These are phyloP conservation scores for Oehlia diaphana DNA, from an alignment of 192 early-diverging fungal species.

Conservation along the genomic window DNA sequence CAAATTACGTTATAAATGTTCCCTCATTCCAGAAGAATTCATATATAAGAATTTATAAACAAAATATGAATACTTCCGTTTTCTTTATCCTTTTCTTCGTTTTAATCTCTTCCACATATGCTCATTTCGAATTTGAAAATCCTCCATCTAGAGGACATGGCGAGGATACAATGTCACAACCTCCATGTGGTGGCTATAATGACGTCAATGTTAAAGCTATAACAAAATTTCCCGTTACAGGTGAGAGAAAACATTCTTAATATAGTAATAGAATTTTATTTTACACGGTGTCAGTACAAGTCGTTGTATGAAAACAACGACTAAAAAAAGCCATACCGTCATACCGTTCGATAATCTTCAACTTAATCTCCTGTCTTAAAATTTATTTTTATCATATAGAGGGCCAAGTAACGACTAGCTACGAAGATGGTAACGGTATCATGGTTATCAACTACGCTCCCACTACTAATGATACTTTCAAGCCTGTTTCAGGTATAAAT, in stretches of 20 bases:
- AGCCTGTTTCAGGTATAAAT: background rate
- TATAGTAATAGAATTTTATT: too few relatives aligned
- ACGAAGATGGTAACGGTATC: background rate
- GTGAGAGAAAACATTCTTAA: background rate
- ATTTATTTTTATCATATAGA: background rate
- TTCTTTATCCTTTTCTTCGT: background rate
- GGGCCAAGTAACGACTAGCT: too few relatives aligned
- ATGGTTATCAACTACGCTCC: background rate
- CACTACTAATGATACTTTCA: background rate
- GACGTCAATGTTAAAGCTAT: background rate
- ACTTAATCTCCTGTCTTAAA: background rate
- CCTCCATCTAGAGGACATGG: background rate
- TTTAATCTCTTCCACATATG: background rate
- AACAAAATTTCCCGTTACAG: background rate
- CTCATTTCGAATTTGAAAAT: background rate
- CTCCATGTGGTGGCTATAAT: slow-evolving; percentile 22
- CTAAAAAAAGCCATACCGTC: too few relatives aligned
- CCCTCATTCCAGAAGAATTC: background rate
- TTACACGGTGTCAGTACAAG: too few relatives aligned
- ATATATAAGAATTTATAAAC: background rate
- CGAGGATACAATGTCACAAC: background rate
- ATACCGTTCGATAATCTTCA: too few relatives aligned
- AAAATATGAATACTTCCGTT: background rate
- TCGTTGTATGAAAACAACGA: too few relatives aligned
- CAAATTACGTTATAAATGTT: background rate